Evolutionary conservation across 345 rosid species (phyloP).

Genomic region (Bruguiera sexangula): DNA sequence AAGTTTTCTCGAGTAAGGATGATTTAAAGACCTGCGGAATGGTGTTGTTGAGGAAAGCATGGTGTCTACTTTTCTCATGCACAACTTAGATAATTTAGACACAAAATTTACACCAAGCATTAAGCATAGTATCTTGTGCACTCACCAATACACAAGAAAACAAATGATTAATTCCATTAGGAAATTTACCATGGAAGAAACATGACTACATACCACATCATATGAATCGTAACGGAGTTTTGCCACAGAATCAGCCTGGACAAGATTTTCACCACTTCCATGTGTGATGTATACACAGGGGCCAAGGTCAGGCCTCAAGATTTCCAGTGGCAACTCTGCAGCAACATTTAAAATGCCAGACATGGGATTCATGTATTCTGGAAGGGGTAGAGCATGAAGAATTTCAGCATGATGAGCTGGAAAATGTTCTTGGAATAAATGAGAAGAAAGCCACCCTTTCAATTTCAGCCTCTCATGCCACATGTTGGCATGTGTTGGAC

Average conservation of each 20-base stretch:
- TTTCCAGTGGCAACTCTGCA: slow-evolving; percentile 51
- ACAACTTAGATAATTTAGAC: neutral
- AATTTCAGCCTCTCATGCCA: slow-evolving; percentile 77
- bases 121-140: no score
- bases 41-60: no score
- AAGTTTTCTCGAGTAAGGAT: neutral
- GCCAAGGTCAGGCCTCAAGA: slow-evolving; percentile 55
- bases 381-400: slow-evolving; percentile 64
- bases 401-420: slow-evolving; percentile 75
- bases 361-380: slow-evolving; percentile 75
- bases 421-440: slow-evolving; percentile 72
- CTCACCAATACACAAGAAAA: no score
- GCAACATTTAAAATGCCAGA: slow-evolving; percentile 71
- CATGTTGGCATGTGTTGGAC: slow-evolving; percentile 49
- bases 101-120: no score
- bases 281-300: slow-evolving; percentile 76
- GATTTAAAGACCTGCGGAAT: no score
- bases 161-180: no score
- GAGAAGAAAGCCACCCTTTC: slow-evolving; percentile 90
- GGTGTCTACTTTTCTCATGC: no score
- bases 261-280: slow-evolving; percentile 62
- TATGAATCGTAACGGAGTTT: slow-evolving; percentile 65
- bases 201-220: slow-evolving; percentile 60
- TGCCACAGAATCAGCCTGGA: slow-evolving; percentile 51
- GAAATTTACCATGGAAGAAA: neutral